Conservation (phyloP, 176 grass and related monocot genomes). For the Eremochloa ophiuroides region DNA sequence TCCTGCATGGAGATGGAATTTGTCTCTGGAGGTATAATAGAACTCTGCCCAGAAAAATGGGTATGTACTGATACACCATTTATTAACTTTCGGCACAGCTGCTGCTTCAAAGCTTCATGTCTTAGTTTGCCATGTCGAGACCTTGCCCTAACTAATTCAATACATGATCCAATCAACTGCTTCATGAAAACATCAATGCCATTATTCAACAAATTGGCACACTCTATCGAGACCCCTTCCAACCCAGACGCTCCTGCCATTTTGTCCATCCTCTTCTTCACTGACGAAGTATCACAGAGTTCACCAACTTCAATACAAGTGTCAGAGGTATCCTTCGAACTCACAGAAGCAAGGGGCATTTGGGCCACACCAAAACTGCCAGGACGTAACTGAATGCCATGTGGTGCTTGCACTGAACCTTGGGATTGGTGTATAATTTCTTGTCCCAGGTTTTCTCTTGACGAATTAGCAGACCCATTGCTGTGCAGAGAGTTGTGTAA, state of each 20-base stretch:
- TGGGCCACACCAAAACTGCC: slow-evolving; percentile 43
- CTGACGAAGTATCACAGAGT: slow-evolving; percentile 45
- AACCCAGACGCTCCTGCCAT: slow-evolving; percentile 61
- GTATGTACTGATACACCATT: slow-evolving; percentile 42
- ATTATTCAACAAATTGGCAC: slow-evolving; percentile 78
- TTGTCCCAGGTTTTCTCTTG: slow-evolving; percentile 21
- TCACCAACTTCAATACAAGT: slow-evolving; percentile 54
- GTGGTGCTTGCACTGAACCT: slow-evolving; percentile 50
- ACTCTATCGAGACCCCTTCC: slow-evolving; percentile 64
- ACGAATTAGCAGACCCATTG: slow-evolving; percentile 28
- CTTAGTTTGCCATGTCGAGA: slow-evolving; percentile 36
- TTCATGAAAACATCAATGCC: slow-evolving; percentile 69
- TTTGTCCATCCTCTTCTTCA: slow-evolving; percentile 75
- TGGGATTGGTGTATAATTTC: slow-evolving; percentile 31
- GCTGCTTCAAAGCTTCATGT: slow-evolving; percentile 38
- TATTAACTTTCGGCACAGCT: slow-evolving; percentile 33
- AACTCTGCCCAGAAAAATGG: slow-evolving; percentile 32
- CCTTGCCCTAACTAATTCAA: slow-evolving; percentile 52
- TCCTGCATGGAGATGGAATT: slow-evolving; percentile 46
- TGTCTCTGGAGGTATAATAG: slow-evolving; percentile 14
- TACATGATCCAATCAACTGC: slow-evolving; percentile 65
- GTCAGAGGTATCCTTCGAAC: slow-evolving; percentile 35
- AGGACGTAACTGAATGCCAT: slow-evolving; percentile 70
- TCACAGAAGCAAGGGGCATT: slow-evolving; percentile 36
- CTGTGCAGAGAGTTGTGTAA: slow-evolving; percentile 27